Base-by-base conservation (phyloP, 495 filamentous ascomycete species). In the Collariella sp. region DNA sequence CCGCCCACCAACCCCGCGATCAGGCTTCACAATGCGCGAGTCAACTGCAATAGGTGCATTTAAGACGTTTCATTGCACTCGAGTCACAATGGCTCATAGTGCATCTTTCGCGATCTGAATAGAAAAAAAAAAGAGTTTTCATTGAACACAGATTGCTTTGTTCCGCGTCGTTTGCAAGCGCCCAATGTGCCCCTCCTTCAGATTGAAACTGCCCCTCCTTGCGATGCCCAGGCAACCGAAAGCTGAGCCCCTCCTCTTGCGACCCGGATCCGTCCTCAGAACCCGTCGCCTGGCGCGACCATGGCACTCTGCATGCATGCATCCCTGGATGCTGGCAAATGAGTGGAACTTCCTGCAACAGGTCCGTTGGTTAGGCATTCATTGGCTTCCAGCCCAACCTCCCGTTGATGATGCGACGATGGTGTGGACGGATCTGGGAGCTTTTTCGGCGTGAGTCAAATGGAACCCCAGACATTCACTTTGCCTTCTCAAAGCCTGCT, bases 381-480 rank as follows among this genome's bases (percentile, higher is more conserved):
- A 16, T 40, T 46, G 19, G 43, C 36, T 58, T 57, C 46, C 63
- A 64, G 61, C 63, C 63, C 63, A 66, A 66, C 61, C 34, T 43
- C 41, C 19, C 36, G 31, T 5, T 34, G 6, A 31, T 10, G 16
- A 55, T 58, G 41, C 52, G 43, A 55, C 56, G 45, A 52, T 55
- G 38, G 36, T 24, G 22, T 38, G 51, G 26, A 39, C 29, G 47
- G 18, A 42, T 50, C 33, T 33, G 33, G 33, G 46, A 15, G n/a
- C 31, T 39, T 11, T 15, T 11, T 15, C 57, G 40, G 53, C 47
- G 51, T 56, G 58, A 57, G 42, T 61, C 58, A 61, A 61, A 9
- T 3, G n/a, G n/a, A n/a, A n/a, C n/a, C 24, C 38, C 23, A 38
- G 5, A 7, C 24, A n/a, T 47, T 16, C 15, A 35, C 36, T 48